Evolutionary conservation across 805 yeast species (phyloP).

Genomic region (Candida coquimbonensis): DNA sequence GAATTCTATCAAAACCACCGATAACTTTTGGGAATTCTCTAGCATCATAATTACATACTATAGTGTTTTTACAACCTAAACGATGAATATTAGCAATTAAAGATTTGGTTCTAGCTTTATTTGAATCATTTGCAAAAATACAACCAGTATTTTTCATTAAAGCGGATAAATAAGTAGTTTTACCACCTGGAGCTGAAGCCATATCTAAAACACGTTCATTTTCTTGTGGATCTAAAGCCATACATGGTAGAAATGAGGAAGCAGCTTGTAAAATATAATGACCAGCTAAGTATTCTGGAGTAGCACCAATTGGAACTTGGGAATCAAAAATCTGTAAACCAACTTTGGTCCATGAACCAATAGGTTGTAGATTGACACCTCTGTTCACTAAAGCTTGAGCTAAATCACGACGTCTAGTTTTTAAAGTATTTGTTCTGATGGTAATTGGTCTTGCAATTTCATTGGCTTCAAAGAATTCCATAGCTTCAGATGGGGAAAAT

Average conservation of each 20-base stretch:
- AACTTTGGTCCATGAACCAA: conserved; percentile 97
- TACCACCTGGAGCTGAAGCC: conserved; percentile 99
- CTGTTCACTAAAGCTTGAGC: conserved; percentile 93
- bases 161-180: conserved; percentile 90
- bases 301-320: conserved; percentile 99
- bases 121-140: conserved; percentile 95
- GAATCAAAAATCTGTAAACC: conserved; percentile 97
- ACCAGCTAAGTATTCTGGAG: conserved; percentile 97
- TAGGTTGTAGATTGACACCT: conserved; percentile 96
- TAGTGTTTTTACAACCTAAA: conserved; percentile 91
- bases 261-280: conserved; percentile 98
- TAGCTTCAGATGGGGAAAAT: conserved; percentile 91
- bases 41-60: conserved; percentile 96
- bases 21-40: conserved; percentile 97
- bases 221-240: conserved; percentile 97
- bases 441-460: conserved; percentile 96
- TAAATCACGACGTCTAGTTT: conserved; percentile 89
- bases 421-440: conserved; percentile 93
- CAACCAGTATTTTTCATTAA: conserved; percentile 97
- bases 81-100: conserved; percentile 96
- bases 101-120: conserved; percentile 93
- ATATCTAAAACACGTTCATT: conserved; percentile 92
- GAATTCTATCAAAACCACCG: conserved; percentile 94
- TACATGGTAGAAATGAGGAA: conserved; percentile 92
- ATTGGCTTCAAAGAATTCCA: conserved; percentile 97